Conservation (phyloP, 352 stramenopile species). For the Aphanomyces cochlioides region DNA sequence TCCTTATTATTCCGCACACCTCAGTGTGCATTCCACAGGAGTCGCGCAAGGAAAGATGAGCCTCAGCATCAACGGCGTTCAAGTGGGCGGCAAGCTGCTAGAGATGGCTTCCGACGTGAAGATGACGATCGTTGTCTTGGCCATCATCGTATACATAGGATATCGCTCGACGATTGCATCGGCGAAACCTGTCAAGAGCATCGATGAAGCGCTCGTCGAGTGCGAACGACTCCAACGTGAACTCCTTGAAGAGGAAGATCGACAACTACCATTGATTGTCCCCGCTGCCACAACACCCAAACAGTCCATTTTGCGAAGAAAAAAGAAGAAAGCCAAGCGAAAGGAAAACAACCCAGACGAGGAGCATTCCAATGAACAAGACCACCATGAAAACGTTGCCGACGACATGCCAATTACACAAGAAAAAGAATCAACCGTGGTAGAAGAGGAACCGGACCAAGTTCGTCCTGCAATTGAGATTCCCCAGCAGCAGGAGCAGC, state of each 20-base stretch:
- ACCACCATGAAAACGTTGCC: not conserved
- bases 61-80: constrained; percentile 14
- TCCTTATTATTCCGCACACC: constrained; percentile 18
- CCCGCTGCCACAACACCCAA: not conserved
- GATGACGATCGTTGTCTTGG: constrained; percentile 5
- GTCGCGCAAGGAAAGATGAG: not conserved
- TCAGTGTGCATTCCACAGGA: constrained; percentile 3
- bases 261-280: no score
- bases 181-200: not conserved
- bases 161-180: not conserved
- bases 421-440: constrained; percentile 1
- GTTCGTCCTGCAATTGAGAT: no score
- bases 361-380: not conserved
- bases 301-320: not conserved
- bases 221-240: not conserved
- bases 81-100: constrained; percentile 9
- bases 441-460: no score
- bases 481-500: not conserved
- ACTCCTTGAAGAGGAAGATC: constrained; percentile 4
- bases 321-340: constrained; percentile 1
- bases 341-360: not conserved
- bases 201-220: not conserved
- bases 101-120: constrained; percentile 12
- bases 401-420: constrained; percentile 2
- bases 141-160: constrained; percentile 7